Conservation (phyloP, 2,329 filamentous ascomycete genomes). For the Didymellaceae sp. region DNA sequence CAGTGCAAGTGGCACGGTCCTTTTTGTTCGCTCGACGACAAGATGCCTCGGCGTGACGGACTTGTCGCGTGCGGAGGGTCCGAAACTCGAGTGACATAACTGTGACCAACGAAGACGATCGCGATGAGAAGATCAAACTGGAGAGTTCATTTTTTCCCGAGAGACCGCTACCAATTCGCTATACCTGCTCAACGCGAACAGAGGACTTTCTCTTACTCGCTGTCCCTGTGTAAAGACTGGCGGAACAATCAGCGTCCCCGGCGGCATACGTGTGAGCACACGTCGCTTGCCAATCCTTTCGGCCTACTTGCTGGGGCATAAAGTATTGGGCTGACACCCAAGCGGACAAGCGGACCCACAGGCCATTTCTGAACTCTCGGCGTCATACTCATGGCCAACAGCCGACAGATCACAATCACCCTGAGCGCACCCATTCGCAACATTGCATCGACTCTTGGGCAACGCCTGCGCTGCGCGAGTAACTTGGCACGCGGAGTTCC, state of each 20-base stretch:
- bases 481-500: conserved; percentile 15
- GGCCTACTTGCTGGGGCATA: conserved; percentile 19
- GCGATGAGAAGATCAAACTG: background rate
- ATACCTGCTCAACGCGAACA: conserved; percentile 1
- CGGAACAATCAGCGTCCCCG: conserved; percentile 1
- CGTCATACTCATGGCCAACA: conserved; percentile 8
- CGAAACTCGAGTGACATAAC: conserved; percentile 2
- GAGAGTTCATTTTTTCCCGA: background rate
- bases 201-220: background rate
- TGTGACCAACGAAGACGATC: conserved; percentile 1
- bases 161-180: background rate
- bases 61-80: background rate
- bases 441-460: conserved; percentile 7
- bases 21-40: conserved; percentile 3
- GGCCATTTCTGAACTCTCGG: conserved; percentile 15
- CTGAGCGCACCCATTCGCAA: background rate
- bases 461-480: conserved; percentile 7
- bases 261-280: conserved; percentile 14
- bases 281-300: conserved; percentile 23
- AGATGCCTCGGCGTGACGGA: conserved; percentile 6
- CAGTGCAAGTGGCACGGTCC: background rate
- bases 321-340: conserved; percentile 14
- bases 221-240: conserved; percentile 7
- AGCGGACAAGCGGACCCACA: conserved; percentile 22
- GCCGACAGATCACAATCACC: background rate